Evolutionary conservation across 176 grass and related monocot species (phyloP), one percentile per base, ranked within the genome.

Genomic region (Oryza brachyantha): DNA sequence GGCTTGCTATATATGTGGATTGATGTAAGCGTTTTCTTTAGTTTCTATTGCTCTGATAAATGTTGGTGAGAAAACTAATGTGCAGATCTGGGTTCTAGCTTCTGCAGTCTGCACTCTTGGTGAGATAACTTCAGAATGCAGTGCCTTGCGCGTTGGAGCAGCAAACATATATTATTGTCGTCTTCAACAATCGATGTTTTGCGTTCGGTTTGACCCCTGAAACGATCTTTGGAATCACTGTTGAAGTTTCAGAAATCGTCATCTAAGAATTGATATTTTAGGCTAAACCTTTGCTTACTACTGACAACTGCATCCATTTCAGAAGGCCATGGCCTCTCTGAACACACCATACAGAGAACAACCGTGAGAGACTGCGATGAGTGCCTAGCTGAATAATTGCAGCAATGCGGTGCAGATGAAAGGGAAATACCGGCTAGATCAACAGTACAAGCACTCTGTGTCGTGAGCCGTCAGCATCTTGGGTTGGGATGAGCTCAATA

Each of bases 41-140:
- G 14, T 52, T 52, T 7, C n/a, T 10, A 57, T 64, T 19, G 67
- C 10, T 50, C 36, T 22, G 58, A 61, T 22, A 60, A 24, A 17
- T 69, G 65, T 27, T 29, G 55, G 79, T 14, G 52, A 61, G 72
- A 84, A 83, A 43, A 48, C 68, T 31, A 21, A 25, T 83, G 45
- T 8, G 16, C 22, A 27, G 10, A 61, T 10, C 70, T 57, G n/a
- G 16, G 39, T 43, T 70, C 22, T 63, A 64, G 63, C 9, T 19
- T 26, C 25, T 75, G 22, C 48, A 19, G 48, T 52, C 48, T n/a
- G 48, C 16, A 52, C 19, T 52, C 46, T 50, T 21, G 17, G 46
- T 50, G 46, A 50, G 42, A 45, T 45, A 50, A 21, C 5, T 7
- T 16, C 42, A 45, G 42, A 14, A 46, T 52, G 17, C 48, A 21